These are phyloP conservation scores for Termitomyces sp. DNA, from an alignment of 768 basidiomycete genomes.

Conservation along the genomic window DNA sequence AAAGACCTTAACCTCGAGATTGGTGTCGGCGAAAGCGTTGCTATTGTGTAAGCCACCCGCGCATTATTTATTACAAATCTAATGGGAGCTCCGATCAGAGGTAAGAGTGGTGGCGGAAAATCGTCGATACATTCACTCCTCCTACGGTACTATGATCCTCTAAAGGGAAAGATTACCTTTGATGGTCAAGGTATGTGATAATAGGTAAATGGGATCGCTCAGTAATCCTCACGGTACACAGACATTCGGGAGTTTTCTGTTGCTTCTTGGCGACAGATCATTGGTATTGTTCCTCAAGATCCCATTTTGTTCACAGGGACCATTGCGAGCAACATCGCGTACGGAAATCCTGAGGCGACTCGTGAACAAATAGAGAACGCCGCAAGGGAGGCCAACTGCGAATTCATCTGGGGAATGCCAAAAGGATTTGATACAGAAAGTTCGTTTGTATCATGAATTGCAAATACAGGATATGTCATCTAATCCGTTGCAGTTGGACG, in stretches of 20 bases:
- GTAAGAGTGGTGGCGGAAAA: conserved; percentile 92
- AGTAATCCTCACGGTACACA: conserved; percentile 18
- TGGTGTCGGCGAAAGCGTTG: conserved; percentile 80
- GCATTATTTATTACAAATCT: not conserved
- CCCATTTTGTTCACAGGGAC: conserved; percentile 89
- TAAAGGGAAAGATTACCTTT: conserved; percentile 75
- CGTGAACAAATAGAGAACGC: conserved; percentile 83
- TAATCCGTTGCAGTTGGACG: conserved; percentile 46
- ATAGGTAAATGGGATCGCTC: not conserved
- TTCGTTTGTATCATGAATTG: conserved; percentile 27
- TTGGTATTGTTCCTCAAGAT: conserved; percentile 96
- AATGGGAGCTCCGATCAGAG: conserved; percentile 29
- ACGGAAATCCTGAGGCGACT: conserved; percentile 70
- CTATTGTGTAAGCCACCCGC: conserved; percentile 71
- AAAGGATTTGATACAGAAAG: conserved; percentile 91
- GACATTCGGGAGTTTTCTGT: conserved; percentile 86
- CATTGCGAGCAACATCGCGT: conserved; percentile 92
- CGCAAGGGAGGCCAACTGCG: conserved; percentile 89
- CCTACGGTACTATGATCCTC: conserved; percentile 84
- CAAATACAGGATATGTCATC: not conserved
- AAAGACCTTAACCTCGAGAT: conserved; percentile 80
- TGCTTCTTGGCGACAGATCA: conserved; percentile 80
- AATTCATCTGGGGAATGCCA: conserved; percentile 93
- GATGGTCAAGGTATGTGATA: conserved; percentile 70
- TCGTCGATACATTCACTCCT: conserved; percentile 86